phyloP scores from a whole-genome alignment of 2,329 filamentous ascomycete genomes.

The Fusarium sp. region DNA sequence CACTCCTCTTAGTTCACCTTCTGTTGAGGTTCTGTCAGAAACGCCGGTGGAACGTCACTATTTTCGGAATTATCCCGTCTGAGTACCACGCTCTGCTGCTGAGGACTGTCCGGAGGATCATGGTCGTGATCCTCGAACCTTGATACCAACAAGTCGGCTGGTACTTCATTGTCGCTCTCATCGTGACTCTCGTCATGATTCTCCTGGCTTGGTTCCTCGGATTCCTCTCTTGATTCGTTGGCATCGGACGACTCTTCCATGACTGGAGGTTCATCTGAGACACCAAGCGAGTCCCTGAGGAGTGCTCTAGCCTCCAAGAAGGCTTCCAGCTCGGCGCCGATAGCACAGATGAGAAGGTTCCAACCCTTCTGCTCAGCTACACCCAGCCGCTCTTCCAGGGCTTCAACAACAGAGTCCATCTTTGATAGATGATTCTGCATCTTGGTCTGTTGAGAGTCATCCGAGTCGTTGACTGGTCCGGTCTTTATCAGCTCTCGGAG shows the following conservation, averaged over 20 bases:
- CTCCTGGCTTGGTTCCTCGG: not conserved
- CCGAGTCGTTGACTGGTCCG: constrained; percentile 46
- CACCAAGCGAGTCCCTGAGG: constrained; percentile 50
- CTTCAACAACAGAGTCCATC: constrained; percentile 67
- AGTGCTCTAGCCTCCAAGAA: constrained; percentile 71
- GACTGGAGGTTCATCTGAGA: constrained; percentile 13
- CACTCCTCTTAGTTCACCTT: constrained; percentile 19
- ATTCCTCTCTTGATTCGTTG: not conserved
- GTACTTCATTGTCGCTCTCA: constrained; percentile 58
- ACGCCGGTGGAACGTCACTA: constrained; percentile 65
- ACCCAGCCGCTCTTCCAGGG: constrained; percentile 65
- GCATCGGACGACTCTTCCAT: constrained; percentile 4
- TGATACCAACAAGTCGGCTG: constrained; percentile 54
- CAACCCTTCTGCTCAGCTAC: constrained; percentile 72
- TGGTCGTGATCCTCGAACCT: constrained; percentile 43
- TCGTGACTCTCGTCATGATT: constrained; percentile 29
- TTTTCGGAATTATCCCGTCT: constrained; percentile 51
- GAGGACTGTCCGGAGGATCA: constrained; percentile 25
- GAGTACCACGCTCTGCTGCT: constrained; percentile 23
- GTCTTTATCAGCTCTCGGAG: constrained; percentile 66
- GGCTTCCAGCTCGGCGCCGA: constrained; percentile 79
- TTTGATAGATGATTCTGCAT: constrained; percentile 61
- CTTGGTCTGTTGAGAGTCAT: constrained; percentile 51
- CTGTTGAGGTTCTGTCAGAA: constrained; percentile 58
- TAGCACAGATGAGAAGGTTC: constrained; percentile 80